phyloP scores from a whole-genome alignment of 164 flowering plant species.

The Berberis thunbergii region DNA sequence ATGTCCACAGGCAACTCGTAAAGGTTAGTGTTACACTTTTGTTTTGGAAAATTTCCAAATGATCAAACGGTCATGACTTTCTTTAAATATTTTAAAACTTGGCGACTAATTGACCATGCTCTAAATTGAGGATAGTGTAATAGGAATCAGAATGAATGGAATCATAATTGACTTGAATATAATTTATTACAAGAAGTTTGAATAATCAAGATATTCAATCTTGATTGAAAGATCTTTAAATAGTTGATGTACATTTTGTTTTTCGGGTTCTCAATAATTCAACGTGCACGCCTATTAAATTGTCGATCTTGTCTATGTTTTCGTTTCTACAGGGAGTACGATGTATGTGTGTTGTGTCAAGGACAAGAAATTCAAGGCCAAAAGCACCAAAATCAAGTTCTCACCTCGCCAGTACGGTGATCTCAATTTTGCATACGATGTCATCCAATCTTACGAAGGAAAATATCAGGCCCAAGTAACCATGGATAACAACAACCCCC shows the following conservation, averaged over 20 bases:
- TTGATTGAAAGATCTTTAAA: too few relatives aligned
- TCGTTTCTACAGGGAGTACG: conserved; percentile 4
- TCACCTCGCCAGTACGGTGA: conserved; percentile 50
- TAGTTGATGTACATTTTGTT: too few relatives aligned
- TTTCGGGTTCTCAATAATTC: too few relatives aligned
- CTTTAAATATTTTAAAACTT: too few relatives aligned
- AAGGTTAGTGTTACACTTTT: conserved; percentile 16
- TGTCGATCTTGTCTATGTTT: too few relatives aligned
- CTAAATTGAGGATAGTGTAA: too few relatives aligned
- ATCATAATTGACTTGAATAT: too few relatives aligned
- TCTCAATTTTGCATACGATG: conserved; percentile 49
- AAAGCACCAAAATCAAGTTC: conserved; percentile 26
- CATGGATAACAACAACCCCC: conserved; percentile 45
- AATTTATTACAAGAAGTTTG: too few relatives aligned
- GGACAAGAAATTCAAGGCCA: conserved; percentile 32
- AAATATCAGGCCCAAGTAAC: conserved; percentile 52
- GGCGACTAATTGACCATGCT: too few relatives aligned
- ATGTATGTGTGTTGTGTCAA: conserved; percentile 44
- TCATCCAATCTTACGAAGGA: conserved; percentile 30
- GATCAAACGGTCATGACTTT: not conserved
- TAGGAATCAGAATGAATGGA: too few relatives aligned
- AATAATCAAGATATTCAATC: too few relatives aligned
- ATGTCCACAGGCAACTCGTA: conserved; percentile 40
- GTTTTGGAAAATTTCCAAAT: not conserved
- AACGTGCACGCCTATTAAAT: too few relatives aligned